Conservation (phyloP, 768 basidiomycete species). For the Tricholoma saponaceum region DNA sequence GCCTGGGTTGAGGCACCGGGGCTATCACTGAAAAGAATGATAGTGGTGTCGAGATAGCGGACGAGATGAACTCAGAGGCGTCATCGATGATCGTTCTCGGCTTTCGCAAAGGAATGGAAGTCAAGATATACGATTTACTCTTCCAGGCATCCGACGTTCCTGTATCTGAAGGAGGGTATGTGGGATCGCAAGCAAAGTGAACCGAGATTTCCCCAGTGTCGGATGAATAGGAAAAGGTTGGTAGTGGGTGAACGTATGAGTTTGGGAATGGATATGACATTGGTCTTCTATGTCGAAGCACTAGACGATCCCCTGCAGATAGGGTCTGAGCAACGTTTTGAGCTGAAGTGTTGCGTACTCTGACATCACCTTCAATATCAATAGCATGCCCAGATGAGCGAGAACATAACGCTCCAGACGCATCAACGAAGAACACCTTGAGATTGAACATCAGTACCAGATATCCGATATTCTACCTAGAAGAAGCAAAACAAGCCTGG, state of each 20-base stretch:
- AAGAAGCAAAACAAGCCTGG: constrained; percentile 43
- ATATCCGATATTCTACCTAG: neutral
- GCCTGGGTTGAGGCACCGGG: constrained; percentile 40
- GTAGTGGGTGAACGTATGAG: constrained; percentile 69
- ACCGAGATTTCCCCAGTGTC: constrained; percentile 57
- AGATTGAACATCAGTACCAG: neutral
- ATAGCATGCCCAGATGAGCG: constrained; percentile 78
- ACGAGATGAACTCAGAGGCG: constrained; percentile 61
- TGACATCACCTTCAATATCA: constrained; percentile 62
- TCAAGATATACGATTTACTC: constrained; percentile 55
- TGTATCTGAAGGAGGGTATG: constrained; percentile 38
- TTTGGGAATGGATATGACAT: constrained; percentile 78
- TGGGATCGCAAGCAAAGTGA: constrained; percentile 59
- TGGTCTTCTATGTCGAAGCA: constrained; percentile 74
- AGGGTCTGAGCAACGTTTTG: neutral
- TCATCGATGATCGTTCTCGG: constrained; percentile 69
- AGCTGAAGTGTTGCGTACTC: neutral
- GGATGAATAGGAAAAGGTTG: constrained; percentile 58
- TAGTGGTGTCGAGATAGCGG: constrained; percentile 57
- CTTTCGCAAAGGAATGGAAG: constrained; percentile 62
- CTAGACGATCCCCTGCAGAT: constrained; percentile 54
- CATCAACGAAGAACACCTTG: constrained; percentile 84
- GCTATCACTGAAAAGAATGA: constrained; percentile 43
- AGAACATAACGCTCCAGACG: constrained; percentile 72
- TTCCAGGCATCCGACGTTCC: constrained; percentile 47